Evolutionary conservation across 306 rosid species (phyloP).

Genomic region (Acacia confusa): DNA sequence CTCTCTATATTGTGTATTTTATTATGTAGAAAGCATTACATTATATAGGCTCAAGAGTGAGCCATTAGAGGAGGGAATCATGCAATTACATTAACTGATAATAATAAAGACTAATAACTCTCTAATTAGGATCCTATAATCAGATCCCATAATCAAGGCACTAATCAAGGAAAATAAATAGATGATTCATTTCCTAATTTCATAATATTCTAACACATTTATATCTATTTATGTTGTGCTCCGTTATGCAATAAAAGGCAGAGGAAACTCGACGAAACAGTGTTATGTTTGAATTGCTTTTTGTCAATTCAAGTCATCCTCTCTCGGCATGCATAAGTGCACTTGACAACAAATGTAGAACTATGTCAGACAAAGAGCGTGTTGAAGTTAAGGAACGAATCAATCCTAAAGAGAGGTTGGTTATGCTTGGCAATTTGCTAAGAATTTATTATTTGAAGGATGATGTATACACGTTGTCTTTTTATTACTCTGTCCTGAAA

Average conservation of each 20-base stretch:
- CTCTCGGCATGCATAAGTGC: constrained; percentile 95
- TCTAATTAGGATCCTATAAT: no score
- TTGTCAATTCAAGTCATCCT: constrained; percentile 89
- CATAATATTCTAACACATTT: no score
- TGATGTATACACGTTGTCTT: constrained; percentile 1
- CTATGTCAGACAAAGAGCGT: constrained; percentile 63
- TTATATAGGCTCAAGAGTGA: no score
- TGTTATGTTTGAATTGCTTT: constrained; percentile 81
- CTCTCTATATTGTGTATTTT: no score
- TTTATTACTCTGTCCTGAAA: neutral
- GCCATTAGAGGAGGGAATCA: no score
- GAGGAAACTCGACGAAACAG: constrained; percentile 81
- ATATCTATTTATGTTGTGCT: constrained; percentile 1
- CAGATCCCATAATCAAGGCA: no score
- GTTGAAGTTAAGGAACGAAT: constrained; percentile 70
- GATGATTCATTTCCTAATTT: no score
- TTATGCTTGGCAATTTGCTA: constrained; percentile 13
- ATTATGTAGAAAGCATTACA: no score
- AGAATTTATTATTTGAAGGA: neutral
- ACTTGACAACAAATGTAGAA: constrained; percentile 78
- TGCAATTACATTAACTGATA: no score
- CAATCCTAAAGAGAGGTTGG: constrained; percentile 77
- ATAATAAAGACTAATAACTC: no score
- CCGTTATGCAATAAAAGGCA: constrained; percentile 38
- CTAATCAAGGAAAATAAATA: no score